Evolutionary conservation across 176 grass and related monocot species (phyloP).

Genomic region (Triticum dicoccoides): DNA sequence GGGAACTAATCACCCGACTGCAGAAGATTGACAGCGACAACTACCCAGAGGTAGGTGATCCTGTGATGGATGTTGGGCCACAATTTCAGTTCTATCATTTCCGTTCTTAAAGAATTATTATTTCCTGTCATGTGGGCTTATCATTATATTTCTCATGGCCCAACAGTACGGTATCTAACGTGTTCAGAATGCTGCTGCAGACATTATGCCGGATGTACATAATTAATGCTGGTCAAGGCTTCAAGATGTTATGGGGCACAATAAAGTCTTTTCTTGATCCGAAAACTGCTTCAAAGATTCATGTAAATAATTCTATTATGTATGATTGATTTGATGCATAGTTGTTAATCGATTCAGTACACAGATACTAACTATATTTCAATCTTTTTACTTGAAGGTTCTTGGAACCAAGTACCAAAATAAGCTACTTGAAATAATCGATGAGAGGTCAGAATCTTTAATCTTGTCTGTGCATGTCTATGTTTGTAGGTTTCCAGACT

Average conservation of each 20-base stretch:
- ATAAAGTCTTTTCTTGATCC: conserved; percentile 99
- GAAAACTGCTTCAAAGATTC: conserved; percentile 97
- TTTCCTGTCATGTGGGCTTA: not conserved
- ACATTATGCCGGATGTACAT: conserved; percentile 82
- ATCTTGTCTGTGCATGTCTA: conserved; percentile 6
- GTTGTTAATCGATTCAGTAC: conserved; percentile 14
- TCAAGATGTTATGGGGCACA: conserved; percentile 90
- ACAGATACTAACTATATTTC: conserved; percentile 19
- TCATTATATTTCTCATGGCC: conserved; percentile 31
- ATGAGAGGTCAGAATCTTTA: conserved; percentile 58
- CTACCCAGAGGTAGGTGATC: conserved; percentile 81
- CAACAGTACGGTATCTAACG: conserved; percentile 12
- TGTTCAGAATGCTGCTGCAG: conserved; percentile 46
- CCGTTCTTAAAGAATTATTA: not conserved
- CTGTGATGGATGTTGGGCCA: not conserved
- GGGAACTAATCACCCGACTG: conserved; percentile 82
- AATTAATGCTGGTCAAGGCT: conserved; percentile 90
- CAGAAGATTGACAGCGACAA: conserved; percentile 97
- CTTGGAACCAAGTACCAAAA: conserved; percentile 90
- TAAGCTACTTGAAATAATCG: conserved; percentile 91
- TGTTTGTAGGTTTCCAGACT: conserved; percentile 33
- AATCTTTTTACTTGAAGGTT: conserved; percentile 57
- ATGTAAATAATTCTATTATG: conserved; percentile 51
- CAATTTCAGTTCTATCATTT: not conserved
- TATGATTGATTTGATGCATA: conserved; percentile 7